Evolutionary conservation across 2,329 filamentous ascomycete species (phyloP), one percentile per base, ranked within the genome.

Genomic region (Sordariomycetes sp.): DNA sequence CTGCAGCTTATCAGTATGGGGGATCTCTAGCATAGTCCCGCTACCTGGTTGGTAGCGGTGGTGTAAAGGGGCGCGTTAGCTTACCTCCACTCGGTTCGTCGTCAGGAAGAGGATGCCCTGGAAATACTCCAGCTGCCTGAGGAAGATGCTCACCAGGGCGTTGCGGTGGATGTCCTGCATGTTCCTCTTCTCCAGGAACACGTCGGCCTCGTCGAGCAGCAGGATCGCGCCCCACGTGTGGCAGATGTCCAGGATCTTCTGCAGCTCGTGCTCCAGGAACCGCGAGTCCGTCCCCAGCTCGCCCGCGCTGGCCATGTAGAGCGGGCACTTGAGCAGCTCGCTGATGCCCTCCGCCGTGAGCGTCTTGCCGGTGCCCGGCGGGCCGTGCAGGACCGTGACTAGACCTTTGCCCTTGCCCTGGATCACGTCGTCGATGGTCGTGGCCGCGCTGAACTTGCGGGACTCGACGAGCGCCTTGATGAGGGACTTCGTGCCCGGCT

Each of bases 61-160:
- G 18, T 24, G n/a, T 17, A 21, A 30, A n/a, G 9, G 4, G 15
- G 11, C 17, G 54, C 56, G 33, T n/a, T n/a, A n/a, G n/a, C n/a
- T n/a, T 50, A 68, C 68, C 61, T 82, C 75, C 1, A 93, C 85
- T 2, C 86, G 76, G 53, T 94, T 94, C 3, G 87, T 94, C 0
- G 87, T 94, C 18, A 94, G 59, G 63, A 94, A 93, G 5, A 94
- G 57, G 34, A 94, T 93, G 4, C 87, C 87, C 50, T 93, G 84
- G 60, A 93, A 94, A 55, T 94, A 94, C 57, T 95, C 88, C 0
- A 94, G 67, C 37, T 90, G 69, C 1, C 86, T 78, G 3, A 94
- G 64, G 65, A 94, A 94, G 47, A 94, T 86, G 53, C 79, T 85
- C 34, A 94, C 87, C 1, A 92, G 73, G 0, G 82, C 82, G 46